phyloP scores from a whole-genome alignment of 148 eudicot species.

The Vaccinium corymbosum region DNA sequence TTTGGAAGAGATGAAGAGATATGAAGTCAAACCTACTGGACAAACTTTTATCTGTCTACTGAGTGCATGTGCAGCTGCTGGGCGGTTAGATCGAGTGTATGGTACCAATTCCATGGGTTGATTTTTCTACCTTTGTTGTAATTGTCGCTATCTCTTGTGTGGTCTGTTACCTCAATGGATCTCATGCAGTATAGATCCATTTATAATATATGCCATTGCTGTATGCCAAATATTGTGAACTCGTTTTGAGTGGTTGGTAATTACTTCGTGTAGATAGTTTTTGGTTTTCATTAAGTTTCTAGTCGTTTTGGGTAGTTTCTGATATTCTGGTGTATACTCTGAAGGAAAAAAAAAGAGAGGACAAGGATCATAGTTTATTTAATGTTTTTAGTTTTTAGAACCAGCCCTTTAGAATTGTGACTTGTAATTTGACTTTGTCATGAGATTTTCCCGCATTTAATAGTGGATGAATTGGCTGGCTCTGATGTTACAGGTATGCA shows the following conservation, averaged over 20 bases:
- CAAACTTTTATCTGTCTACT: slow-evolving; percentile 89
- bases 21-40: slow-evolving; percentile 89
- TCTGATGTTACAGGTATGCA: slow-evolving; percentile 52
- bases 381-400: not conserved
- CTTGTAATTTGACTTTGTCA: not conserved
- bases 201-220: not conserved
- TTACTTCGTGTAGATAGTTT: not conserved
- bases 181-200: not conserved
- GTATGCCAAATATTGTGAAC: not conserved
- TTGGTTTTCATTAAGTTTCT: not conserved
- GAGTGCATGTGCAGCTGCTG: slow-evolving; percentile 82
- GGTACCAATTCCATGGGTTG: slow-evolving; percentile 23
- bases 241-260: not conserved
- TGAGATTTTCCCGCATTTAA: not conserved
- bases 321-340: not conserved
- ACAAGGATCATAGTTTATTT: not conserved
- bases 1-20: slow-evolving; percentile 89
- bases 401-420: not conserved
- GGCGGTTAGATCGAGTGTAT: slow-evolving; percentile 86
- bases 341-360: not conserved
- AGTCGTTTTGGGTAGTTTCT: not conserved
- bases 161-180: not conserved
- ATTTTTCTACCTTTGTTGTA: not conserved
- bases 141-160: not conserved
- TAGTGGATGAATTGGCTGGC: slow-evolving; percentile 14